Evolutionary conservation across 768 basidiomycete species (phyloP), one percentile per base, ranked within the genome.

Genomic region (Punctularia strigosozonata): DNA sequence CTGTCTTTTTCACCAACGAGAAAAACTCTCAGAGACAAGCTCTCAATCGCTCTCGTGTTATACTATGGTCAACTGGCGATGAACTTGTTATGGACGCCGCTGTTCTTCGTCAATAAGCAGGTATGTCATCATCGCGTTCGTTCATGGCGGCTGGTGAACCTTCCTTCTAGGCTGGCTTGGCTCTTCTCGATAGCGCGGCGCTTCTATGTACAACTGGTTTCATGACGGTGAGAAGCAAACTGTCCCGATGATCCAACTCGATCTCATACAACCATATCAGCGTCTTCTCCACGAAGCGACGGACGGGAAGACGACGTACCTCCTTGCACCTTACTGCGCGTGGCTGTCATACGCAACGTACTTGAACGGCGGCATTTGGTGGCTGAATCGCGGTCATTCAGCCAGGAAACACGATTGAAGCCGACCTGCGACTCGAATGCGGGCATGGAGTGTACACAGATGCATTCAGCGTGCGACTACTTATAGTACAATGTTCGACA

Each of bases 321-420:
- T 75, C 52, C 60, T 80, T 10, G 59, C 71, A 21, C 79, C 79
- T 2, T 81, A 80, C 56, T 77, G 76, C 44, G 71, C 65, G 6
- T 83, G 78, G 78, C 55, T 79, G 25, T 62, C 66, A 4, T 80
- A 70, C 48, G 77, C 73, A 7, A 75, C 76, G 7, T 83, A 81
- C 57, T 62, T 83, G 28, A 81, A 80, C 51, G 75, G 62, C n/a
- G 76, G 75, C 1, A 65, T 71, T 34, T 75, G 75, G 65, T 75
- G 65, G 60, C 54, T 73, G 49, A 77, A 75, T 49, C 55, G 52
- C 25, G 47, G 39, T 17, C 46, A 43, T 20, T 10, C 33, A n/a
- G n/a, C n/a, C n/a, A n/a, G n/a, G n/a, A n/a, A n/a, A n/a, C n/a
- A n/a, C n/a, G n/a, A n/a, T n/a, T n/a, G n/a, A n/a, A n/a, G n/a